A percentile compares a stretch with the other conserved stretches of the same genome.
Conservation (phyloP, 805 yeast species). For the Candida boidinii region DNA sequence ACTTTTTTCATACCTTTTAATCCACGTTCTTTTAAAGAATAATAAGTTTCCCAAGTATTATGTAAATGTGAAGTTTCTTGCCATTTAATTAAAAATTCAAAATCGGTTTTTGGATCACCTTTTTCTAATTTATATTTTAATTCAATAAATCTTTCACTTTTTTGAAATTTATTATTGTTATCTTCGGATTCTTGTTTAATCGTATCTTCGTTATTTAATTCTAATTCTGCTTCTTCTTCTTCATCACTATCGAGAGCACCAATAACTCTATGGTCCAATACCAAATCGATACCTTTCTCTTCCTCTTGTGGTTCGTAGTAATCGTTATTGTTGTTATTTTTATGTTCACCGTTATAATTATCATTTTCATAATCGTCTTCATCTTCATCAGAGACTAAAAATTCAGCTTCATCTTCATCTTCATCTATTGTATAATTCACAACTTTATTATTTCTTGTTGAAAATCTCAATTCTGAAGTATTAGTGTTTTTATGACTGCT, state of each 20-base stretch:
- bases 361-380: constrained; percentile 19
- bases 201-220: constrained; percentile 9
- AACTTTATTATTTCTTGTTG: constrained; percentile 61
- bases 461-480: constrained; percentile 75
- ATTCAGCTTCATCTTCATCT: constrained; percentile 48
- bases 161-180: constrained; percentile 64
- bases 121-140: constrained; percentile 5
- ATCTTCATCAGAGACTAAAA: constrained; percentile 35
- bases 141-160: not conserved
- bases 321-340: constrained; percentile 17
- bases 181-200: constrained; percentile 53
- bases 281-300: constrained; percentile 26
- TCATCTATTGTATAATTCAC: constrained; percentile 73
- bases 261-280: constrained; percentile 45
- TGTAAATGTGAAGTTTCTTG: constrained; percentile 80
- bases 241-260: constrained; percentile 27
- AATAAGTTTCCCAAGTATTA: constrained; percentile 85
- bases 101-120: constrained; percentile 48
- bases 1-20: constrained; percentile 75
- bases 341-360: constrained; percentile 8
- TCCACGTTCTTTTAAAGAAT: constrained; percentile 30
- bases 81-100: constrained; percentile 75
- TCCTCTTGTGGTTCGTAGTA: constrained; percentile 13
- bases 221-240: constrained; percentile 16
- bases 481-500: no score